A percentile compares a stretch with the other conserved stretches of the same genome.
Conservation (phyloP, 192 early-diverging fungal species). For the Umbelopsis sp. region DNA sequence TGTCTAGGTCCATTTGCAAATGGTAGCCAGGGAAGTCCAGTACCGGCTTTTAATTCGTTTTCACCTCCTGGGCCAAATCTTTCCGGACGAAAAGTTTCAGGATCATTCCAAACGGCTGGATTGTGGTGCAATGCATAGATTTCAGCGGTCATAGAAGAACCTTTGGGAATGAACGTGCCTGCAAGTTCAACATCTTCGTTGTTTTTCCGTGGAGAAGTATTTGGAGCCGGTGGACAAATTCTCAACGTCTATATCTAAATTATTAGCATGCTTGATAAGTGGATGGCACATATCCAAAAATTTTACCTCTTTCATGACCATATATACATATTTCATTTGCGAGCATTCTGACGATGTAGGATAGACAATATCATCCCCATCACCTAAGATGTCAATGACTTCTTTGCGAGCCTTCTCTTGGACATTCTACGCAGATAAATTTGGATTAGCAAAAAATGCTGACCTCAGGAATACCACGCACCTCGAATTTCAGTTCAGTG, state of each 20-base stretch:
- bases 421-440: background rate
- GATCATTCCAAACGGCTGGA: constrained; percentile 3
- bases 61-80: constrained; percentile 19
- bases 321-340: constrained; percentile 44
- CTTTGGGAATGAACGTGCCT: constrained; percentile 22
- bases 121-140: constrained; percentile 14
- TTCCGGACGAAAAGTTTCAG: constrained; percentile 17
- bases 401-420: constrained; percentile 28
- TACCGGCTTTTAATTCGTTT: constrained; percentile 32
- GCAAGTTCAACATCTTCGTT: constrained; percentile 14
- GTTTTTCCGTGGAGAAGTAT: background rate
- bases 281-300: no score
- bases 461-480: background rate
- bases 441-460: background rate
- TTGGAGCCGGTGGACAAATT: background rate
- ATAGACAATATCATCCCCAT: constrained; percentile 15
- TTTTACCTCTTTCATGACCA: constrained; percentile 25
- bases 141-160: background rate
- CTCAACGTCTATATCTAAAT: background rate
- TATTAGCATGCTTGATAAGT: no score
- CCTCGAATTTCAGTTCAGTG: background rate
- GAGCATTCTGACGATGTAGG: constrained; percentile 49
- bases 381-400: constrained; percentile 20
- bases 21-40: constrained; percentile 48
- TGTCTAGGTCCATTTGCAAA: constrained; percentile 56